Percentiles rank a stretch among this genome's conserved stretches.
Conservation (phyloP, 1,284 basidiomycete genomes). For the Trichosporon ovoides region DNA sequence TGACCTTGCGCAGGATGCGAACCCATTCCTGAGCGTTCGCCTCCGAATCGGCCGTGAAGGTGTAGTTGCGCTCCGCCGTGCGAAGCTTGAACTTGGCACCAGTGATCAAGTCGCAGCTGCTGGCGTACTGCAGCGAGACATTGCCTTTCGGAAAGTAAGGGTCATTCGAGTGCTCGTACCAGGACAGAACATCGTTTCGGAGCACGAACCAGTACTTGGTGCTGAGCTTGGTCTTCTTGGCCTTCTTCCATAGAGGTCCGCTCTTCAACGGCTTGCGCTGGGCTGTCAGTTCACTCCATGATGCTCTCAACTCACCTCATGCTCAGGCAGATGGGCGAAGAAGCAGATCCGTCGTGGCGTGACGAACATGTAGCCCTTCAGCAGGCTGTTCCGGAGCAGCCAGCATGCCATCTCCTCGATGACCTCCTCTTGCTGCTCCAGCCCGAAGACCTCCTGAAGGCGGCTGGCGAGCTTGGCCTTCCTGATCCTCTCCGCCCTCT, state of each 20-base stretch:
- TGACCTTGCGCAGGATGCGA: slow-evolving; percentile 76
- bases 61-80: slow-evolving; percentile 70
- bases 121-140: slow-evolving; percentile 84
- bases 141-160: slow-evolving; percentile 96
- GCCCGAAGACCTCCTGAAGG: slow-evolving; percentile 74
- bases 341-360: slow-evolving; percentile 90
- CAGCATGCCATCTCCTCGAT: slow-evolving; percentile 84
- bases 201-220: slow-evolving; percentile 90
- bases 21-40: slow-evolving; percentile 87
- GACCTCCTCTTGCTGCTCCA: slow-evolving; percentile 73
- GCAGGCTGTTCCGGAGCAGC: slow-evolving; percentile 77
- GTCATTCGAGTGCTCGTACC: slow-evolving; percentile 85
- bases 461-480: slow-evolving; percentile 71
- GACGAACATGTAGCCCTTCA: slow-evolving; percentile 95
- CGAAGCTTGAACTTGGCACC: slow-evolving; percentile 71
- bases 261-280: slow-evolving; percentile 83
- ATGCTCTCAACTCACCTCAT: slow-evolving; percentile 58
- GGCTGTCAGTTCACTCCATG: neutral
- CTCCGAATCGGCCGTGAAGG: slow-evolving; percentile 69
- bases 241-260: slow-evolving; percentile 74
- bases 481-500: slow-evolving; percentile 48
- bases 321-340: slow-evolving; percentile 86
- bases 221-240: slow-evolving; percentile 78
- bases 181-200: slow-evolving; percentile 86
- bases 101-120: slow-evolving; percentile 70